Base-by-base conservation (phyloP, 2,329 filamentous ascomycete genomes). In the Cladosporium sp. region DNA sequence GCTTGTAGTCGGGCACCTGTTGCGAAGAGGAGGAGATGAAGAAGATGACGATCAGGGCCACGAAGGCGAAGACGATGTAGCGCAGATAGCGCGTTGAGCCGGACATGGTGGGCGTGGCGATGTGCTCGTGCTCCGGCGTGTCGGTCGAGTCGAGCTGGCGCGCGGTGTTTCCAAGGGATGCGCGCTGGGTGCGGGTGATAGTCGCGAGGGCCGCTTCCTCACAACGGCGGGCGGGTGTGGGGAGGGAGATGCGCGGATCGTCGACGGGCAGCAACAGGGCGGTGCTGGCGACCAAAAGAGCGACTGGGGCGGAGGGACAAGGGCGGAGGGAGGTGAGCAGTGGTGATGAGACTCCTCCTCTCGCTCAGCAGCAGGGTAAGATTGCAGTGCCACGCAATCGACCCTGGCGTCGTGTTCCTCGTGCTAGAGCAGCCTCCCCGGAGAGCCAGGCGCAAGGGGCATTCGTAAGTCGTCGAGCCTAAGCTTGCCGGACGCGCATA, bases 21-120 rank as follows among this genome's bases (percentile, higher is more conserved):
- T 76, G 74, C 25, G 74, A 84, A 63, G 80, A 88, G 50, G 80
- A 83, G 63, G 90, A 89, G 70, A 96, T 84, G 76, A 93, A 91
- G 78, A 93, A 94, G 73, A 96, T 83, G 63, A 95, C 80, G 63
- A 86, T 80, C 63, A 95, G 75, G 59, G 96, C 92, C 71, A 96
- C 88, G 71, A 92, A 83, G 60, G 91, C 89, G 70, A 96, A 86
- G 72, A 94, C 82, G 73, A 96, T 78, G 72, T 86, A 87, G 67
- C 84, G 82, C 65, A 85, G 70, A 70, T 91, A 90, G 76, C 89
- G 87, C 75, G 87, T 85, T 66, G 84, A 86, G 72, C 86, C 86
- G 61, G 86, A 83, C 76, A 86, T 87, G 80, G 82, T 84, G 57
- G 42, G 42, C 19, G 55, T 36, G 55, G 17, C 17, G 20, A 17